Percentiles rank a stretch among this genome's conserved stretches.
Conservation (phyloP, 2,329 filamentous ascomycete genomes). For the Pseudodiploospora longispora region DNA sequence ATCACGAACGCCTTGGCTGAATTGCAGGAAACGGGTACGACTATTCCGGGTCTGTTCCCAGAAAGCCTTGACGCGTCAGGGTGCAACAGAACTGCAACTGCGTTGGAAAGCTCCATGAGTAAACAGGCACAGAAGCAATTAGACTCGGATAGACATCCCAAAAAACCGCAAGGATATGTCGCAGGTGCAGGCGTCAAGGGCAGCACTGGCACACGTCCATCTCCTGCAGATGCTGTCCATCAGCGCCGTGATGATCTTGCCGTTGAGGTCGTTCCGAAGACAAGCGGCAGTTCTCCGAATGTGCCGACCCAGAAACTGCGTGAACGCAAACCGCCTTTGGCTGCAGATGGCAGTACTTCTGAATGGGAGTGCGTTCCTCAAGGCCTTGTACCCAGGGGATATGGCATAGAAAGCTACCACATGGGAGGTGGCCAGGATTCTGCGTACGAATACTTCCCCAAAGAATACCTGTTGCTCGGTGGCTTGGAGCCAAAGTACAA, state of each 20-base stretch:
- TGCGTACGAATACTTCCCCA: conserved; percentile 64
- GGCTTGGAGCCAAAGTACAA: conserved; percentile 66
- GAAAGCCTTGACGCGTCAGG: conserved; percentile 70
- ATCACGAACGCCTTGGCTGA: conserved; percentile 74
- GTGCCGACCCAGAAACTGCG: too few relatives aligned
- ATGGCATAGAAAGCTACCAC: conserved; percentile 40
- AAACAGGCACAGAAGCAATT: conserved; percentile 27
- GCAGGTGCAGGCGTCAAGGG: conserved; percentile 4
- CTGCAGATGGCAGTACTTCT: conserved; percentile 24
- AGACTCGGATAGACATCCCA: conserved; percentile 21
- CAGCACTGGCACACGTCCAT: not conserved
- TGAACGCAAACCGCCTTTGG: conserved; percentile 18
- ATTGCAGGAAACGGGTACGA: conserved; percentile 61
- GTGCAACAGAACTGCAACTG: conserved; percentile 52
- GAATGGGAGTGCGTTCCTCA: conserved; percentile 49
- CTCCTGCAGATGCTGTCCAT: not conserved
- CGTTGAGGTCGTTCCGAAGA: not conserved
- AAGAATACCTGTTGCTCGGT: conserved; percentile 64
- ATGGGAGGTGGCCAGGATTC: conserved; percentile 62
- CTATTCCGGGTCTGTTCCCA: conserved; percentile 74
- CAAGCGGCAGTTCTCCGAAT: not conserved
- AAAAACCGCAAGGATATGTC: conserved; percentile 20
- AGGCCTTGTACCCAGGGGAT: conserved; percentile 43
- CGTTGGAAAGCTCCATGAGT: conserved; percentile 21
- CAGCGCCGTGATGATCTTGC: conserved; percentile 3